These are phyloP conservation scores for Gynandropsis gynandra DNA, from an alignment of 345 rosid species.

Conservation along the genomic window DNA sequence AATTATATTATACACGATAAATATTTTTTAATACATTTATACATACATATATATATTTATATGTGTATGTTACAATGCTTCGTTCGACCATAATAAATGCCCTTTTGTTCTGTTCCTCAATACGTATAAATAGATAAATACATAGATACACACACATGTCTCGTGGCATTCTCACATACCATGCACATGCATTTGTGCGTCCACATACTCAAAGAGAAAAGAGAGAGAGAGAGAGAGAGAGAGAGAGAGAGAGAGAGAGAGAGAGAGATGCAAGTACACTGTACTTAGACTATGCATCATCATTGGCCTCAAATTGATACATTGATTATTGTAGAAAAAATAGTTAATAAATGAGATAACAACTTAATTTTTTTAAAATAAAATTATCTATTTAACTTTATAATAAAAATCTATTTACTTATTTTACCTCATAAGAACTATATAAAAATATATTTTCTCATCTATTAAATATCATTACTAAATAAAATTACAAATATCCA, in stretches of 20 bases:
- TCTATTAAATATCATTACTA: too few relatives aligned
- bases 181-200: slow-evolving; percentile 28
- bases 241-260: too few relatives aligned
- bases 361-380: too few relatives aligned
- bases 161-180: slow-evolving; percentile 23
- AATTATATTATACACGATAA: background rate
- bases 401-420: too few relatives aligned
- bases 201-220: slow-evolving; percentile 1
- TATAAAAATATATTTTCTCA: too few relatives aligned
- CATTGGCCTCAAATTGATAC: background rate
- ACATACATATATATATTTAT: slow-evolving; percentile 1
- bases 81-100: slow-evolving; percentile 16
- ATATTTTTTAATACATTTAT: too few relatives aligned
- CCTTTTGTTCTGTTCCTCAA: slow-evolving; percentile 16
- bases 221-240: too few relatives aligned
- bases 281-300: background rate
- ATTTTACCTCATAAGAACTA: too few relatives aligned
- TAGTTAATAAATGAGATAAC: too few relatives aligned
- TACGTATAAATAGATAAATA: background rate
- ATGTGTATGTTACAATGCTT: slow-evolving; percentile 5
- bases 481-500: too few relatives aligned
- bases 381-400: too few relatives aligned
- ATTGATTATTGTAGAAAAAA: background rate
- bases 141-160: too few relatives aligned
- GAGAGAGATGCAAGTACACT: slow-evolving; percentile 16